Percentiles rank a stretch among this genome's conserved stretches.
Evolutionary conservation across 1,284 basidiomycete species (phyloP).

Genomic region (Abortiporus biennis): DNA sequence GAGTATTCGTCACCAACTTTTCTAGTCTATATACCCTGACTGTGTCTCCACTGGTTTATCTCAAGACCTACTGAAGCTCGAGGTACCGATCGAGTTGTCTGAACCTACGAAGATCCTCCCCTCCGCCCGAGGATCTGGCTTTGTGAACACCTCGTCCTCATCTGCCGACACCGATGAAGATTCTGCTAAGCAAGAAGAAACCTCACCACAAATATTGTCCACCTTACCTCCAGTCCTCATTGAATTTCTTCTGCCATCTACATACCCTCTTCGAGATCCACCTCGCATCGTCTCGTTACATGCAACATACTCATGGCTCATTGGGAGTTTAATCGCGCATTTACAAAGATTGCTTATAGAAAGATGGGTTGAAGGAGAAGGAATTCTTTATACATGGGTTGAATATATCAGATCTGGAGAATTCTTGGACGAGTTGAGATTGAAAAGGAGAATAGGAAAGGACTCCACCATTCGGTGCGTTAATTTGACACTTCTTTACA

Average conservation of each 20-base stretch:
- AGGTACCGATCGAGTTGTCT: conserved; percentile 58
- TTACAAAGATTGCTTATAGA: conserved; percentile 37
- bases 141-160: conserved; percentile 7
- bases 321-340: conserved; percentile 26
- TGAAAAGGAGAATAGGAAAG: conserved; percentile 22
- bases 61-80: conserved; percentile 40
- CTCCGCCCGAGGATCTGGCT: conserved; percentile 21
- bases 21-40: conserved; percentile 69
- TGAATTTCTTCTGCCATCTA: conserved; percentile 44
- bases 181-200: conserved; percentile 13
- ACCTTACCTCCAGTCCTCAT: conserved; percentile 60
- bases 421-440: conserved; percentile 38
- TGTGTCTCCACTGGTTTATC: conserved; percentile 41
- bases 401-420: conserved; percentile 63
- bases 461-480: conserved; percentile 39
- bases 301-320: conserved; percentile 56
- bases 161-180: conserved; percentile 18
- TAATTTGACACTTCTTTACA: conserved; percentile 1
- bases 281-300: conserved; percentile 52
- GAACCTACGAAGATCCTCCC: conserved; percentile 21
- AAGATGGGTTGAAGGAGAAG: conserved; percentile 57
- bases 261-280: conserved; percentile 49
- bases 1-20: conserved; percentile 5
- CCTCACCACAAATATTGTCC: conserved; percentile 16
- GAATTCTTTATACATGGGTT: conserved; percentile 62